Evolutionary conservation across 1,284 basidiomycete species (phyloP).

Genomic region (Ustilago bromivora): DNA sequence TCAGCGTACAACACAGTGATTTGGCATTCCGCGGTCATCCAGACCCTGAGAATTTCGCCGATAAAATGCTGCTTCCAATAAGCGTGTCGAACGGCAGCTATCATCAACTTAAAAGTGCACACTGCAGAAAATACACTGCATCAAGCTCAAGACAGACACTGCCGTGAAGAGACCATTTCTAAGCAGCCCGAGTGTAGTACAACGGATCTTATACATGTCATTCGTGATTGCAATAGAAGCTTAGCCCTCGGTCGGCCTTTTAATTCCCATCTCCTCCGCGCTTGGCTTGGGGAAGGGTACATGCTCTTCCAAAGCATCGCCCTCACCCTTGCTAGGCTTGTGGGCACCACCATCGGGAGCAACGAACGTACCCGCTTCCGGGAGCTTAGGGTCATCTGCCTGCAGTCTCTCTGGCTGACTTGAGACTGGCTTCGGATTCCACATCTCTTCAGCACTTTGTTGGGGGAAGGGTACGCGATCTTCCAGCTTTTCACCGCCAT

Average conservation of each 20-base stretch:
- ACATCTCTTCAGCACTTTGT: slow-evolving; percentile 9
- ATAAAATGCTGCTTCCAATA: slow-evolving; percentile 1
- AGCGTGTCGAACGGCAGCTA: no score
- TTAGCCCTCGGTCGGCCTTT: slow-evolving; percentile 7
- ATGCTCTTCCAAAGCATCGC: slow-evolving; percentile 10
- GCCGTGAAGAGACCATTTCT: no score
- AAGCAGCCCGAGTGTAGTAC: not conserved
- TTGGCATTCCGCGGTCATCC: not conserved
- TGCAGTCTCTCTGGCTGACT: not conserved
- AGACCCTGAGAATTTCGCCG: slow-evolving; percentile 16
- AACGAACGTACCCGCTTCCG: slow-evolving; percentile 20
- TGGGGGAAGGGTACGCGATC: slow-evolving; percentile 12
- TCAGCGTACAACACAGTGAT: slow-evolving; percentile 12
- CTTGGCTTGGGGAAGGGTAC: slow-evolving; percentile 23
- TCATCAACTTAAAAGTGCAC: no score
- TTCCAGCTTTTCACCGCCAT: not conserved
- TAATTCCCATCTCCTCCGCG: slow-evolving; percentile 21
- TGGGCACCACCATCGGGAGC: slow-evolving; percentile 14
- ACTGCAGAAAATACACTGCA: no score
- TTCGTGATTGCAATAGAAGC: not conserved
- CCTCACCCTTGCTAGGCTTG: not conserved
- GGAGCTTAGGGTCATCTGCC: slow-evolving; percentile 16
- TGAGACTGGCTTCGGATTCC: slow-evolving; percentile 1
- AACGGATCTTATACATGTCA: not conserved
- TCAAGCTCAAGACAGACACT: no score